A percentile compares a stretch with the other conserved stretches of the same genome.
These are phyloP conservation scores for Xylaria nigripes DNA, from an alignment of 495 filamentous ascomycete species.

Conservation along the genomic window DNA sequence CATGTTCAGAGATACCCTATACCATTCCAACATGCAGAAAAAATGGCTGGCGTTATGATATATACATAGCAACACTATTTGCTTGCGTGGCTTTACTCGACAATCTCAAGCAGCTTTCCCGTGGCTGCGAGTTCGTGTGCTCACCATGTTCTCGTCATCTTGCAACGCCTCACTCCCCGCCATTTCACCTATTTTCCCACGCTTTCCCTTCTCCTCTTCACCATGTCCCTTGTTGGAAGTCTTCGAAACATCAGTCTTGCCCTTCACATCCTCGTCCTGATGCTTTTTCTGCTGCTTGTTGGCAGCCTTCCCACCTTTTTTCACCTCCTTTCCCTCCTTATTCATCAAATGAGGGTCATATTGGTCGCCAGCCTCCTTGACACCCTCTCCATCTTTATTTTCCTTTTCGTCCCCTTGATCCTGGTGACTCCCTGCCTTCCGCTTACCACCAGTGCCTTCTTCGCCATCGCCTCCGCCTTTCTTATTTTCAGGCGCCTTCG, in stretches of 20 bases:
- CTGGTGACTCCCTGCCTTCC: slow-evolving; percentile 15
- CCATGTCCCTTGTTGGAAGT: slow-evolving; percentile 8
- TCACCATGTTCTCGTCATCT: slow-evolving; percentile 10
- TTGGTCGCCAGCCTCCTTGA: slow-evolving; percentile 5
- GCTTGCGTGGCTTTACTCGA: background rate
- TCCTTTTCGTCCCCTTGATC: background rate
- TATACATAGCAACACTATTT: background rate
- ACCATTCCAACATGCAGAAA: no score
- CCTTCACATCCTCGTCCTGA: slow-evolving; percentile 6
- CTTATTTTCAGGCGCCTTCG: slow-evolving; percentile 19
- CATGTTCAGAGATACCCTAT: no score
- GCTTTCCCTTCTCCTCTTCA: slow-evolving; percentile 8
- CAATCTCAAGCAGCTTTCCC: background rate
- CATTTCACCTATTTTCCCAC: slow-evolving; percentile 1
- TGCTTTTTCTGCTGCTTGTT: slow-evolving; percentile 22
- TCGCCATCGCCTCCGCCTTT: slow-evolving; percentile 16
- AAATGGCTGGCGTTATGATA: background rate
- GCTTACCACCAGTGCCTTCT: slow-evolving; percentile 11
- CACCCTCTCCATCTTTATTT: background rate
- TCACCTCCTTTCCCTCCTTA: slow-evolving; percentile 31
- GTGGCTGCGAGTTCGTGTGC: slow-evolving; percentile 8
- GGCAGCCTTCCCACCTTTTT: slow-evolving; percentile 25
- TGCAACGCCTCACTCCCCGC: slow-evolving; percentile 10
- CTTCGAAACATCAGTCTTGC: slow-evolving; percentile 11
- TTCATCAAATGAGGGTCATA: slow-evolving; percentile 29